phyloP scores from a whole-genome alignment of 2,329 filamentous ascomycete genomes.

The Aureobasidium sp. region DNA sequence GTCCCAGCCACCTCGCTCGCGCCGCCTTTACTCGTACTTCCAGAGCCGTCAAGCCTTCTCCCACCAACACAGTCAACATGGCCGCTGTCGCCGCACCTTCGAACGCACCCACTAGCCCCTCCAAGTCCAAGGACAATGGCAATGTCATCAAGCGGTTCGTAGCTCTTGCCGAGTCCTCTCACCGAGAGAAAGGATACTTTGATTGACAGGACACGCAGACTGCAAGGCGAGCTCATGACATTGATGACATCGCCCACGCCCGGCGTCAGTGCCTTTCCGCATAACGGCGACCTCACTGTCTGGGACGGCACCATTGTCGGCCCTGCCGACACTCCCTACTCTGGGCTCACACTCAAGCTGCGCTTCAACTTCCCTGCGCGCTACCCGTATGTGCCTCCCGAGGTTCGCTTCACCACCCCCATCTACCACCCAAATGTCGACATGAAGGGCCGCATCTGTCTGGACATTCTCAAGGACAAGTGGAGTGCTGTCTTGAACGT shows the following conservation, averaged over 20 bases:
- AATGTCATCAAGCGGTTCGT: slow-evolving; percentile 44
- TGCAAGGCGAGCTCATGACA: slow-evolving; percentile 97
- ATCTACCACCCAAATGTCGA: slow-evolving; percentile 99
- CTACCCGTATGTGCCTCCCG: slow-evolving; percentile 87
- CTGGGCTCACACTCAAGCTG: slow-evolving; percentile 82
- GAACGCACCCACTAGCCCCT: slow-evolving; percentile 26
- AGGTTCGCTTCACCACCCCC: slow-evolving; percentile 93
- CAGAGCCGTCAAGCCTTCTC: not conserved
- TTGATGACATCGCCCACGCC: slow-evolving; percentile 93
- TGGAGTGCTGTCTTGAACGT: slow-evolving; percentile 98
- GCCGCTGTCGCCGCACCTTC: slow-evolving; percentile 25
- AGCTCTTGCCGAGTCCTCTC: not conserved
- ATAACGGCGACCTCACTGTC: slow-evolving; percentile 80
- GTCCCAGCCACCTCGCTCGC: not conserved
- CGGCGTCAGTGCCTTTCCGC: slow-evolving; percentile 90
- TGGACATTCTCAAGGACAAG: slow-evolving; percentile 97
- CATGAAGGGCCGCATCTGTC: slow-evolving; percentile 91
- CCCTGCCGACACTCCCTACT: slow-evolving; percentile 85
- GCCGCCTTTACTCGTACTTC: not conserved
- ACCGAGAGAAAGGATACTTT: not conserved
- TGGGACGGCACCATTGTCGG: slow-evolving; percentile 95
- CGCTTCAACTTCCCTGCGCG: slow-evolving; percentile 83
- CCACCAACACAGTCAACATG: slow-evolving; percentile 20
- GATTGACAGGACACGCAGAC: slow-evolving; percentile 44
- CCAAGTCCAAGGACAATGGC: slow-evolving; percentile 31